phyloP scores from a whole-genome alignment of 2,329 filamentous ascomycete genomes.

The Aspergillus neoniger region DNA sequence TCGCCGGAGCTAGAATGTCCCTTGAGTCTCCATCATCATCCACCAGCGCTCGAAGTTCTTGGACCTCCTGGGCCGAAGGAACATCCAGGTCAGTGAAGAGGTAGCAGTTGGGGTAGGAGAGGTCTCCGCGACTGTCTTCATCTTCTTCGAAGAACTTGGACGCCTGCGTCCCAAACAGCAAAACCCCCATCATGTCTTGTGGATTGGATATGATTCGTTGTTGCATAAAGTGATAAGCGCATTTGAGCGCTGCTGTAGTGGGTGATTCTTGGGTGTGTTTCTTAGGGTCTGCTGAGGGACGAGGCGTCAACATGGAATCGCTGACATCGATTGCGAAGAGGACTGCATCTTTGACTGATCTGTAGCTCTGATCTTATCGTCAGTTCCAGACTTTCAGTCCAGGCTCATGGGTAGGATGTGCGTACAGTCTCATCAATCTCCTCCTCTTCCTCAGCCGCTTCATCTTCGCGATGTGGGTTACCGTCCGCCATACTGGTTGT shows the following conservation, averaged over 20 bases:
- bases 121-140: conserved; percentile 55
- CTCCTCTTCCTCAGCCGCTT: conserved; percentile 48
- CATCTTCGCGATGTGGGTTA: conserved; percentile 40
- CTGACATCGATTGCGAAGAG: conserved; percentile 93
- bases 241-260: conserved; percentile 82
- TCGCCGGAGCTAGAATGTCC: conserved; percentile 68
- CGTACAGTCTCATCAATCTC: conserved; percentile 49
- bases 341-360: conserved; percentile 94
- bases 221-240: conserved; percentile 93
- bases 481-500: conserved; percentile 40
- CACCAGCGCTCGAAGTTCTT: conserved; percentile 71
- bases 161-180: conserved; percentile 86
- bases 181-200: conserved; percentile 93
- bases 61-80: conserved; percentile 84
- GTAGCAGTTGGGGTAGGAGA: conserved; percentile 88
- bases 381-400: background rate
- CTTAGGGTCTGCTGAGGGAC: conserved; percentile 66
- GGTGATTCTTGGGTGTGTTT: conserved; percentile 78
- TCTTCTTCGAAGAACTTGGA: conserved; percentile 74
- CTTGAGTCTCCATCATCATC: conserved; percentile 74
- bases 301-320: conserved; percentile 75
- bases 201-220: conserved; percentile 97
- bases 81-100: conserved; percentile 85
- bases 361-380: conserved; percentile 68
- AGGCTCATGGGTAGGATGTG: background rate